Conservation (phyloP, 2,329 filamentous ascomycete genomes). For the Penicillium sp. region DNA sequence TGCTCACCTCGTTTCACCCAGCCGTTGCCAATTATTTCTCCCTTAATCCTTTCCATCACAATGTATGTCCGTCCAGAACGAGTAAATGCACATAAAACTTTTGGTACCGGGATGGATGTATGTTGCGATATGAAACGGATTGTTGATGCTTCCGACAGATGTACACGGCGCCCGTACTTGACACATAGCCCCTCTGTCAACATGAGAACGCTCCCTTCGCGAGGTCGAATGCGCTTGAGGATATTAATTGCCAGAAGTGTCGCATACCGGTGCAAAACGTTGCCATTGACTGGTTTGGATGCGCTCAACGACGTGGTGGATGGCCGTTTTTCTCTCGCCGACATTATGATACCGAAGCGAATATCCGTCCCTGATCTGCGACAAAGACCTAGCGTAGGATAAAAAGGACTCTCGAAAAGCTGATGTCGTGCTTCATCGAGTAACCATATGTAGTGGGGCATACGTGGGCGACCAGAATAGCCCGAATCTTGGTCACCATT, state of each 20-base stretch:
- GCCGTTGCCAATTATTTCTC: slow-evolving; percentile 28
- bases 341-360: too few species aligned
- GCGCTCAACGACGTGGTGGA: too few species aligned
- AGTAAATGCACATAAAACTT: slow-evolving; percentile 34
- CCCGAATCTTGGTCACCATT: too few species aligned
- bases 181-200: slow-evolving; percentile 27
- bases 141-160: slow-evolving; percentile 31
- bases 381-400: too few species aligned
- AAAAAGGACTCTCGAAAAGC: too few species aligned
- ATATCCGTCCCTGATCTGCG: too few species aligned
- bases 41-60: slow-evolving; percentile 38
- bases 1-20: slow-evolving; percentile 30
- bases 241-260: slow-evolving; percentile 22
- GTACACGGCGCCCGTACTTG: slow-evolving; percentile 26
- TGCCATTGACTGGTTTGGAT: slow-evolving; percentile 1
- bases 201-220: slow-evolving; percentile 25
- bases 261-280: slow-evolving; percentile 15
- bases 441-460: too few species aligned
- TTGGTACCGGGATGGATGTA: slow-evolving; percentile 38
- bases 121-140: slow-evolving; percentile 34
- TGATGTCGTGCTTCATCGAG: too few species aligned
- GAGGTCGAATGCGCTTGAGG: slow-evolving; percentile 20
- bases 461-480: too few species aligned
- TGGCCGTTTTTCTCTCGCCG: too few species aligned
- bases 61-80: slow-evolving; percentile 31